Evolutionary conservation across 176 grass and related monocot species (phyloP), one percentile per base, ranked within the genome.

Genomic region (Cenchrus purpureus): DNA sequence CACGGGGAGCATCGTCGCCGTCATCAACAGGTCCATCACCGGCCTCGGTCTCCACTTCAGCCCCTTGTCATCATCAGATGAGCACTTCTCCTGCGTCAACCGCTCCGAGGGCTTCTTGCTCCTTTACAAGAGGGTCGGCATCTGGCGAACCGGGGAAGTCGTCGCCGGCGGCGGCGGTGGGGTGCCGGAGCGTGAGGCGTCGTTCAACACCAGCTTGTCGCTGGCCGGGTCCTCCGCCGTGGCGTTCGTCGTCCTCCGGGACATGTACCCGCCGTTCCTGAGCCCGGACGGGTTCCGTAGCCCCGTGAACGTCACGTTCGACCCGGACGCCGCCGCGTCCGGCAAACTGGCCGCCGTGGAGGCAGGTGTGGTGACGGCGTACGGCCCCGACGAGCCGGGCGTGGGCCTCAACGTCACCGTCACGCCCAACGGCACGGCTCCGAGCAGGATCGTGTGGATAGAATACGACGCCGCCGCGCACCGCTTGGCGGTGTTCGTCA

Each of bases 401-500:
- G 52, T 77, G n/a, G 86, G 86, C 54, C 65, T 83, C 55, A 83
- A 83, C 80, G n/a, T 88, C 73, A 88, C 86, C 65, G 8, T 88
- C 45, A 22, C 32, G 11, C 65, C 73, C 9, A 80, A 55, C 58
- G 13, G 45, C 20, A 45, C 77, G 0, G 68, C 32, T 1, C 14
- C 31, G 0, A 5, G 43, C 44, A 63, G 20, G 10, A 56, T 67
- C 20, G 68, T 88, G 55, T 88, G 80, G 80, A 44, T 83, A 7
- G 15, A 88, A 55, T 88, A 78, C 65, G 16, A 20, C 73, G 80
- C 80, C 65, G 46, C 2, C 32, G 34, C 0, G 55, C 80, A 71
- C 73, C 15, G 17, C 13, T 13, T 83, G 73, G 42, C n/a, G 6
- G 86, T 88, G 14, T 71, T 55, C 80, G 56, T 83, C 45, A 32